phyloP scores from a whole-genome alignment of 768 basidiomycete species.

The Russula earlei region DNA sequence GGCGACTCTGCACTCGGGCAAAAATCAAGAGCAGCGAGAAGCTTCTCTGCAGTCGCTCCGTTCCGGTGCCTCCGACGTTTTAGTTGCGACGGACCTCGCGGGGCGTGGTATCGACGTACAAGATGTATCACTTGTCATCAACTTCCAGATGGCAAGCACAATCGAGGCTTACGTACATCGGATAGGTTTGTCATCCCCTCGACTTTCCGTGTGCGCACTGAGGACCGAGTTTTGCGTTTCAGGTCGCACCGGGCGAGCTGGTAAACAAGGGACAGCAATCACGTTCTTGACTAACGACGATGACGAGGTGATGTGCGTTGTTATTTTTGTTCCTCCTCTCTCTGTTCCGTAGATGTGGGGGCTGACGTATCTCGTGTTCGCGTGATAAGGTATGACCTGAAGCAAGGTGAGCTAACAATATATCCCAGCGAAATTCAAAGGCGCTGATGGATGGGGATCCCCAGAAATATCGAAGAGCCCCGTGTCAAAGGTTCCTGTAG shows the following conservation, averaged over 20 bases:
- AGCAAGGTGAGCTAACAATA: slow-evolving; percentile 53
- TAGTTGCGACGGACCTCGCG: slow-evolving; percentile 96
- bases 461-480: slow-evolving; percentile 91
- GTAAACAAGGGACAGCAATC: slow-evolving; percentile 87
- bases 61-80: slow-evolving; percentile 74
- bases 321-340: not conserved
- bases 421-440: not conserved
- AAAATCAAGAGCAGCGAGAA: slow-evolving; percentile 96
- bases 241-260: slow-evolving; percentile 97
- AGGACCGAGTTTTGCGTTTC: slow-evolving; percentile 9
- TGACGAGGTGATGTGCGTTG: slow-evolving; percentile 78
- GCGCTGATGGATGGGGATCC: not conserved
- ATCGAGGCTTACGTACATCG: slow-evolving; percentile 98
- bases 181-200: slow-evolving; percentile 51
- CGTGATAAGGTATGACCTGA: slow-evolving; percentile 77
- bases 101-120: slow-evolving; percentile 99
- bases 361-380: slow-evolving; percentile 10
- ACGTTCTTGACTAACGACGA: slow-evolving; percentile 96
- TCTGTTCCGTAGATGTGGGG: not conserved
- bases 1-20: slow-evolving; percentile 91
- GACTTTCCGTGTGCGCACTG: not conserved
- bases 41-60: slow-evolving; percentile 81
- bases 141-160: slow-evolving; percentile 93
- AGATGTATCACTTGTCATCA: slow-evolving; percentile 92
- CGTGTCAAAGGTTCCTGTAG: slow-evolving; percentile 78